These are phyloP conservation scores for Suhomyces vadensis DNA, from an alignment of 805 yeast genomes.

Conservation along the genomic window DNA sequence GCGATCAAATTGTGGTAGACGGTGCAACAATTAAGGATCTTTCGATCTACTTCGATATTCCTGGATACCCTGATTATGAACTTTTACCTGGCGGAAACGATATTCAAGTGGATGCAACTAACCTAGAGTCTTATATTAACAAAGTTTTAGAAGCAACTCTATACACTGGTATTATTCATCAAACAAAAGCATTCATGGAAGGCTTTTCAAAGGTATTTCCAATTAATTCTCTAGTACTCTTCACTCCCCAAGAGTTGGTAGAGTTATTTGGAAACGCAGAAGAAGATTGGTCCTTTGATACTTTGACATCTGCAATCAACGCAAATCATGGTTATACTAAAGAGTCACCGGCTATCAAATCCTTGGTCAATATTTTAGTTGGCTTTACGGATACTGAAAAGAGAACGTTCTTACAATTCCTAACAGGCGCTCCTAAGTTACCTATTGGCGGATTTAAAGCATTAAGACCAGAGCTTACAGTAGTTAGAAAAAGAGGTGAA, in stretches of 20 bases:
- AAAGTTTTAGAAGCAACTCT: constrained; percentile 59
- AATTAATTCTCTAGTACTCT: constrained; percentile 64
- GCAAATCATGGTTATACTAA: constrained; percentile 90
- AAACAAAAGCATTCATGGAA: constrained; percentile 64
- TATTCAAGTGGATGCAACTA: constrained; percentile 48
- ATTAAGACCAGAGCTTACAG: constrained; percentile 78
- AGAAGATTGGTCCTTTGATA: constrained; percentile 82
- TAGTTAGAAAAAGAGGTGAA: constrained; percentile 83
- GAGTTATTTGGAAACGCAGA: constrained; percentile 71
- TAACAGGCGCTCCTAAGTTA: constrained; percentile 89
- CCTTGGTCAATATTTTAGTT: constrained; percentile 62
- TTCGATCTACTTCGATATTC: constrained; percentile 66
- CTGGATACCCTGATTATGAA: constrained; percentile 68
- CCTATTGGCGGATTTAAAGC: constrained; percentile 94
- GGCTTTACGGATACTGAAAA: constrained; percentile 55
- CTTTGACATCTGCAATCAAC: constrained; percentile 58
- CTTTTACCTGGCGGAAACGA: constrained; percentile 58
- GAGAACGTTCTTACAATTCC: constrained; percentile 76
- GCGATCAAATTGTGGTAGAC: constrained; percentile 25
- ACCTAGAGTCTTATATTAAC: constrained; percentile 58
- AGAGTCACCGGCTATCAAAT: constrained; percentile 63
- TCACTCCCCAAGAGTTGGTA: constrained; percentile 73
- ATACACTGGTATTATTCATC: constrained; percentile 62
- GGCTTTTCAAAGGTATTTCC: constrained; percentile 89
- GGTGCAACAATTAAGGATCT: constrained; percentile 53